Base-by-base conservation (phyloP, 768 basidiomycete genomes). In the Pleurotus citrinopileatus region DNA sequence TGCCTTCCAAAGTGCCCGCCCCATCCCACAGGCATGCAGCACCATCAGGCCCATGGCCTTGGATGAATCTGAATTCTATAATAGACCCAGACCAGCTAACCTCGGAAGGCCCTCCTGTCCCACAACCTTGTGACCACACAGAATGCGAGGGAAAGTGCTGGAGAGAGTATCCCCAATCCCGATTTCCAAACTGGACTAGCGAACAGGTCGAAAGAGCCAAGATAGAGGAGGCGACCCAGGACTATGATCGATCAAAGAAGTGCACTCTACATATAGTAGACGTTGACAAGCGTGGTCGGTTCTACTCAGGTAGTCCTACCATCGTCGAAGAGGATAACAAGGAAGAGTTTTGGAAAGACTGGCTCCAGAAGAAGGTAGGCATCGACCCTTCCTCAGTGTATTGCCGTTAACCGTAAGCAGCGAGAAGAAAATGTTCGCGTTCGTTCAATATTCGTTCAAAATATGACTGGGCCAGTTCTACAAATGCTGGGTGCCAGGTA, bases 151-250 rank as follows among this genome's bases (percentile, higher is more conserved):
- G 51, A 13, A 13, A 27, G 15, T 36, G 52, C 3, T 77, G 75
- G 75, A 29, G 9, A 5, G 43, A 51, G 20, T 77, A 77, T 55
- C 76, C 76, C 1, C 65, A 71, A 47, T 70, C 68, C 3, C 63
- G 66, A 32, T 77, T 77, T 43, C 67, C 68, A 40, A 77, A 75
- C 46, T 75, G 75, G 76, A 75, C 66, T 1, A 56, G 56, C 7
- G 62, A 56, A 29, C 74, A 74, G 47, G 69, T 75, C 17, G 0
- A 34, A 0, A 61, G 67, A 43, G 72, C 72, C 40, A 58, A 62
- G 50, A 74, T 77, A n/a, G 61, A 56, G 20, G 55, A 55, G 8
- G 57, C 59, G 1, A 43, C 60, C 36, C 27, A 47, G 12, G 36
- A 23, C 17, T 50, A 47, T 17, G 37, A 23, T 4, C 38, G n/a